A percentile compares a stretch with the other conserved stretches of the same genome.
phyloP scores from a whole-genome alignment of 192 early-diverging fungal genomes.

The Jimgerdemannia lactiflua region DNA sequence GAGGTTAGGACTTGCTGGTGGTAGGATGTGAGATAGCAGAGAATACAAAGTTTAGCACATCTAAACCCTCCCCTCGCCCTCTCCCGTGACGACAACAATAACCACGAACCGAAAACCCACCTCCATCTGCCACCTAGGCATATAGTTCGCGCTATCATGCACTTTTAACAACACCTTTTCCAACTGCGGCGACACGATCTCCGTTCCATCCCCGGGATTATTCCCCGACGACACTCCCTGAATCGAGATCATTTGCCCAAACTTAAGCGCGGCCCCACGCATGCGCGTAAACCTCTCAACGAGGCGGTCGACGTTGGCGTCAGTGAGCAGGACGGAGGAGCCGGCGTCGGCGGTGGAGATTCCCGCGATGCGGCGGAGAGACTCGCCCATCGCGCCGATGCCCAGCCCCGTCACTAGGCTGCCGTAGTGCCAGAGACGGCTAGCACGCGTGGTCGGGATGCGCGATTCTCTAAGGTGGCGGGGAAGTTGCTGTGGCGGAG shows the following conservation, averaged over 20 bases:
- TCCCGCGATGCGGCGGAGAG: constrained; percentile 58
- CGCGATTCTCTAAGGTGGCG: constrained; percentile 40
- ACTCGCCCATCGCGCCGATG: constrained; percentile 66
- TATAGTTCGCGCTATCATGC: constrained; percentile 94
- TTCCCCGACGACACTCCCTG: constrained; percentile 59
- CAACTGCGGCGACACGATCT: constrained; percentile 74
- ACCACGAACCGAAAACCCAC: constrained; percentile 18
- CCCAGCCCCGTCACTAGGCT: constrained; percentile 71
- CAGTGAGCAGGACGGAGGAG: constrained; percentile 41
- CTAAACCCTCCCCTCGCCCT: background rate
- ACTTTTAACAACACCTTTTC: constrained; percentile 81
- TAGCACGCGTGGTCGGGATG: constrained; percentile 76
- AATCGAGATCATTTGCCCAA: constrained; percentile 98
- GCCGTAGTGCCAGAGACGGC: constrained; percentile 83
- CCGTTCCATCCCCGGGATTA: constrained; percentile 32
- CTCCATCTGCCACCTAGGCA: constrained; percentile 87
- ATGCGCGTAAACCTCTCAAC: constrained; percentile 84
- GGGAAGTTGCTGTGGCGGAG: background rate
- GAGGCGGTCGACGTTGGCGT: constrained; percentile 81
- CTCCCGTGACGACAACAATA: no score
- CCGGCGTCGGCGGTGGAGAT: constrained; percentile 26
- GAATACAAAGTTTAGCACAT: background rate
- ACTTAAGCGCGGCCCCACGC: constrained; percentile 96
- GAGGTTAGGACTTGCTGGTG: constrained; percentile 55
- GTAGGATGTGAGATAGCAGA: background rate